These are phyloP conservation scores for Pterocarpus santalinus DNA, from an alignment of 306 rosid species.

Conservation along the genomic window DNA sequence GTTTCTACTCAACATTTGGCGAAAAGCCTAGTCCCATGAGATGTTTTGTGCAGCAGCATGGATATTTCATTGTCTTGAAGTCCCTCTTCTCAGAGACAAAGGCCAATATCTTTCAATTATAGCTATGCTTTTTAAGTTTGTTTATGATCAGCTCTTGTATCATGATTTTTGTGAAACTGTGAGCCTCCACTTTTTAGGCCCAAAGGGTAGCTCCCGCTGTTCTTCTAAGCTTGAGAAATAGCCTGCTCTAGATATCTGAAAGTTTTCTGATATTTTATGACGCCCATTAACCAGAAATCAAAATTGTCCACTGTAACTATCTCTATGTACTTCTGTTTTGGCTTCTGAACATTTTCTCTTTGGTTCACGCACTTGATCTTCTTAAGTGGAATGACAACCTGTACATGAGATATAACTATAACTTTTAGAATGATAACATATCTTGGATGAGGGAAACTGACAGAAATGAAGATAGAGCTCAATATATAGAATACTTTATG, in stretches of 20 bases:
- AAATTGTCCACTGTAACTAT: constrained; percentile 45
- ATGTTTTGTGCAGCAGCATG: neutral
- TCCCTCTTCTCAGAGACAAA: neutral
- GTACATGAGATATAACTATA: neutral
- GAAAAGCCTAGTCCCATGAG: neutral
- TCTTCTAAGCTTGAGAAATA: constrained; percentile 30
- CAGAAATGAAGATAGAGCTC: neutral
- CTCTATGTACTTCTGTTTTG: constrained; percentile 48
- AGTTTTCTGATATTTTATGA: constrained; percentile 37
- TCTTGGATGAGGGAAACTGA: neutral
- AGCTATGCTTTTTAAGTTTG: neutral
- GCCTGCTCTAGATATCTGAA: constrained; percentile 41
- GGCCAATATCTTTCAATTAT: neutral
- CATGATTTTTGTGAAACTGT: constrained; percentile 19
- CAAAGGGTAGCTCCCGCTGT: neutral
- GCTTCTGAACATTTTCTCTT: constrained; percentile 43
- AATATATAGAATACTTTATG: neutral
- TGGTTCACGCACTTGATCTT: constrained; percentile 46
- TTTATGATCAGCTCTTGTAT: no score
- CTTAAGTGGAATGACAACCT: constrained; percentile 48
- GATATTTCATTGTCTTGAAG: neutral
- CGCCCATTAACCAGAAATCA: constrained; percentile 50
- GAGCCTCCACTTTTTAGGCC: neutral
- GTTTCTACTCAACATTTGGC: neutral
- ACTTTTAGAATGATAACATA: constrained; percentile 9